Evolutionary conservation across 2,329 filamentous ascomycete species (phyloP), one percentile per base, ranked within the genome.

Genomic region (Acrocalymma vagum): DNA sequence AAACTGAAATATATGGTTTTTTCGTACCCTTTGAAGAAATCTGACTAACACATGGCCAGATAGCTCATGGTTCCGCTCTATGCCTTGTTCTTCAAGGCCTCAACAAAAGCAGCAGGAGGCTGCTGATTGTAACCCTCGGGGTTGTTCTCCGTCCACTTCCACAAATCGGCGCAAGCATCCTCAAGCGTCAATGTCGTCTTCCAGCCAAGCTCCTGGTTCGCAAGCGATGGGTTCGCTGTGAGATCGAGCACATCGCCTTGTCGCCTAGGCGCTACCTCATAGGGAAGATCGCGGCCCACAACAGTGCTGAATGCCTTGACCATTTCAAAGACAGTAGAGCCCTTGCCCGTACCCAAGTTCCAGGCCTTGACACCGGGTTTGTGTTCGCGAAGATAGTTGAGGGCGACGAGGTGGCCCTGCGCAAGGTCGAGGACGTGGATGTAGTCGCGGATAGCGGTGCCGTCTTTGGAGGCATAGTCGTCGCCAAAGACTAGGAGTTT

Each of bases 61-160:
- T n/a, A n/a, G n/a, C n/a, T n/a, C n/a, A n/a, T n/a, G n/a, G n/a
- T n/a, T n/a, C n/a, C n/a, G n/a, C n/a, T n/a, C n/a, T n/a, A n/a
- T n/a, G n/a, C n/a, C 42, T 58, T 48, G 33, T 64, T 67, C 52
- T 66, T 67, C 45, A 77, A 50, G 35, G 70, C 69, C 46, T 87
- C 86, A 34, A 96, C 66, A 60, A 97, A 80, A 72, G 88, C 84
- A 53, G 88, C 80, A 1, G 94, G 93, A n/a, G 93, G 90, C 54
- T 91, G 80, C 75, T 97, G 92, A 55, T 88, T 82, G 77, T 97
- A 97, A 15, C 94, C 94, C 74, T 92, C 85, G 16, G 94, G 94
- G 76, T 97, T 97, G 76, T 96, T 97, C 75, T 87, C 81, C 11
- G 95, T 95, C 94, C 94, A 99, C 65, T 85, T 86, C 94, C 94